Evolutionary conservation across 2,329 filamentous ascomycete species (phyloP), one percentile per base, ranked within the genome.

Genomic region (Xylariaceae sp.): DNA sequence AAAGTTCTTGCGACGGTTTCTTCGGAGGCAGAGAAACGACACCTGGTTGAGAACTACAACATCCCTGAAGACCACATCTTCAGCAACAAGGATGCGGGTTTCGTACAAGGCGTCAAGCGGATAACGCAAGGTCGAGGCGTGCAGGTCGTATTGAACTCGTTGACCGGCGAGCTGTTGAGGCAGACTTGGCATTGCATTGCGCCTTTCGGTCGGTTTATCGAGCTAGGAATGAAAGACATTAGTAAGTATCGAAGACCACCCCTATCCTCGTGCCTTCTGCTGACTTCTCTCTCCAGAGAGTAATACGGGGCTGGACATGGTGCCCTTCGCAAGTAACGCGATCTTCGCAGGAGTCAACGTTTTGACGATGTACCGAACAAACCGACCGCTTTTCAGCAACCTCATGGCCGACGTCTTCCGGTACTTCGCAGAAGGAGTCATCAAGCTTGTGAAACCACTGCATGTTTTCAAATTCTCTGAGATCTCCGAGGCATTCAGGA

Each of bases 171-270:
- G 50, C 45, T 67, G 48, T 52, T 67, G 29, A 61, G 64, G 44
- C 63, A 66, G 54, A 67, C 66, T n/a, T 67, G 65, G 66, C 65
- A 68, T 52, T 67, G 64, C 50, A 66, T 67, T 45, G 66, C 66
- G 29, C 64, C 64, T 40, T 67, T 68, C 45, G 65, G 65, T 26
- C 64, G 65, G 19, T 67, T 67, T 57, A 59, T 68, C 49, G 65
- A 68, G 53, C 56, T 67, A 2, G 64, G 65, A 26, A 64, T 67
- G 42, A 67, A 67, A 56, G 63, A 68, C 20, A 67, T 67, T 53
- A 65, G 51, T 52, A 52, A 48, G 51, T 40, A 7, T 18, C 26
- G 9, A 41, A 7, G 23, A 16, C 19, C 18, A 14, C n/a, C n/a
- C 18, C 5, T 41, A 2, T 29, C 0, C 19, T 9, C 7, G 23